These are phyloP conservation scores for Orobanche coerulescens DNA, from an alignment of 257 asterid genomes.

Conservation along the genomic window DNA sequence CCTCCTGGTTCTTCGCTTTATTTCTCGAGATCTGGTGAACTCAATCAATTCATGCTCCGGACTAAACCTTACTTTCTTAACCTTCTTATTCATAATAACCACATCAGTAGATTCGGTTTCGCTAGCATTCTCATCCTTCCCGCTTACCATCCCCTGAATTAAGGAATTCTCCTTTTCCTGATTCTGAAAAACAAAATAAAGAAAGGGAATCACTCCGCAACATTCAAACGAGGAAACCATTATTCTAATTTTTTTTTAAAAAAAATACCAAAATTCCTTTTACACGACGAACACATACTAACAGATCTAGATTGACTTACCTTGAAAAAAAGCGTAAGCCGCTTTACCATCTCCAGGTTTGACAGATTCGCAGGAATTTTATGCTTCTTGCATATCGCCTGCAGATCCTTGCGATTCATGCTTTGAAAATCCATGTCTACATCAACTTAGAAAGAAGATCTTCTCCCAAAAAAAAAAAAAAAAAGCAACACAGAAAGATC, in stretches of 20 bases:
- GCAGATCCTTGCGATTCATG: constrained; percentile 57
- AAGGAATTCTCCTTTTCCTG: constrained; percentile 32
- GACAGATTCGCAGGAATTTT: constrained; percentile 58
- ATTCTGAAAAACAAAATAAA: background rate
- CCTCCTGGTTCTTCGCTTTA: constrained; percentile 26
- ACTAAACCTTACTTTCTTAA: constrained; percentile 54
- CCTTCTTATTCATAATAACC: constrained; percentile 17
- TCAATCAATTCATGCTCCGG: constrained; percentile 47
- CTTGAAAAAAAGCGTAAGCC: constrained; percentile 37
- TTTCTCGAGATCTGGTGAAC: constrained; percentile 28
- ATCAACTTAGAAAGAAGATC: background rate
- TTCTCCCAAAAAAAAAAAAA: background rate
- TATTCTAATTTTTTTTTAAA: too few species aligned
- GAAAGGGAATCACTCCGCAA: background rate
- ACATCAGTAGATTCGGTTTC: constrained; percentile 24
- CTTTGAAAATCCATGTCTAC: constrained; percentile 46
- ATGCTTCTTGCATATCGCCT: constrained; percentile 54
- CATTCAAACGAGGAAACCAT: background rate
- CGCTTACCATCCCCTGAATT: constrained; percentile 25
- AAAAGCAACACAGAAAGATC: background rate
- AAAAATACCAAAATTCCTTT: background rate
- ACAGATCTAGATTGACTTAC: constrained; percentile 23
- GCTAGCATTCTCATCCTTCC: constrained; percentile 24
- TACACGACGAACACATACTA: background rate
- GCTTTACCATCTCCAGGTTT: constrained; percentile 50